A percentile compares a stretch with the other conserved stretches of the same genome.
These are phyloP conservation scores for Ophiostoma pallidulum DNA, from an alignment of 2,329 filamentous ascomycete species.

Conservation along the genomic window DNA sequence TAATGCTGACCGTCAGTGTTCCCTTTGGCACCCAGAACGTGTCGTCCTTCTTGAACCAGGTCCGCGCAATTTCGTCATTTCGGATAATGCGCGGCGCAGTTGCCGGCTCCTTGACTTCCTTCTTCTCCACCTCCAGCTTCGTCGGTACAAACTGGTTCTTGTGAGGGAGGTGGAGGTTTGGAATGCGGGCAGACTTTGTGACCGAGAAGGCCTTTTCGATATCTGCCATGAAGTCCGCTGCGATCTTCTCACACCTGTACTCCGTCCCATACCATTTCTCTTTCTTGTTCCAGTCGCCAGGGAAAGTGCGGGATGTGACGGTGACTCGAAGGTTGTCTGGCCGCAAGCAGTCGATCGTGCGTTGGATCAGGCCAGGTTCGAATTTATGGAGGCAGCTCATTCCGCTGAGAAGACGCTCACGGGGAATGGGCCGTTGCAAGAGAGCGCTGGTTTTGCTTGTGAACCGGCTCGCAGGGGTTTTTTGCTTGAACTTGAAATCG, in stretches of 20 bases:
- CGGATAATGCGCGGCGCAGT: slow-evolving; percentile 72
- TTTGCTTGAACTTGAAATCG: slow-evolving; percentile 91
- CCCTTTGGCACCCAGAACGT: slow-evolving; percentile 97
- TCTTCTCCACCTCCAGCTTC: slow-evolving; percentile 89
- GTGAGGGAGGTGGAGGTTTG: slow-evolving; percentile 75
- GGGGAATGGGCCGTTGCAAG: slow-evolving; percentile 85
- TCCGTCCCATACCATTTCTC: slow-evolving; percentile 99
- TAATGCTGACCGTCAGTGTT: slow-evolving; percentile 70
- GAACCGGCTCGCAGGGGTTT: slow-evolving; percentile 80
- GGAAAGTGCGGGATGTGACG: slow-evolving; percentile 73
- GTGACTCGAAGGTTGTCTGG: slow-evolving; percentile 86
- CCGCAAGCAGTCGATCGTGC: slow-evolving; percentile 62
- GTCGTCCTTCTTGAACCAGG: slow-evolving; percentile 98
- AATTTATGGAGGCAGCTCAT: slow-evolving; percentile 69
- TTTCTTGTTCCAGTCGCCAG: slow-evolving; percentile 74
- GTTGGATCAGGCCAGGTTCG: slow-evolving; percentile 63
- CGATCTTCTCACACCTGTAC: slow-evolving; percentile 74
- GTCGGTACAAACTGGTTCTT: slow-evolving; percentile 94
- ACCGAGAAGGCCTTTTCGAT: slow-evolving; percentile 55
- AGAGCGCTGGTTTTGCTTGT: slow-evolving; percentile 74
- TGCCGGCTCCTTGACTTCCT: slow-evolving; percentile 67
- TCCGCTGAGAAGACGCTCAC: slow-evolving; percentile 81
- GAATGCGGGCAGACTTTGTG: slow-evolving; percentile 48
- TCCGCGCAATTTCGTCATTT: slow-evolving; percentile 68
- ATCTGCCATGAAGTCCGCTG: slow-evolving; percentile 62